Evolutionary conservation across 805 yeast species (phyloP).

Genomic region (Wickerhamiella bombiphila): DNA sequence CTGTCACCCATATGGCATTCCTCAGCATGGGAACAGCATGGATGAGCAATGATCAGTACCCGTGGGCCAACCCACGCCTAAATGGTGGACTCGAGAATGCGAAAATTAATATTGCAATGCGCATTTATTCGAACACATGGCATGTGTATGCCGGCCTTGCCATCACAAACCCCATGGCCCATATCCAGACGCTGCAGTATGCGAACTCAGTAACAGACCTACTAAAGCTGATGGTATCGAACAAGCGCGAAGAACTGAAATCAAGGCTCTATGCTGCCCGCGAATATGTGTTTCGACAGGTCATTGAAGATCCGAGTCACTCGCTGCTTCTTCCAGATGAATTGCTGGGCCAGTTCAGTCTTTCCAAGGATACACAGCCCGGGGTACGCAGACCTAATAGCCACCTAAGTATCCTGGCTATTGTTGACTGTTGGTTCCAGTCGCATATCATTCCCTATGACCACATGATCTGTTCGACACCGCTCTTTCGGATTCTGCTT

Average conservation of each 20-base stretch:
- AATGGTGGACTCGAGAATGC: slow-evolving; percentile 93
- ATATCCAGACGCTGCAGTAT: slow-evolving; percentile 77
- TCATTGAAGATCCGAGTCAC: slow-evolving; percentile 33
- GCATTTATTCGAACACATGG: slow-evolving; percentile 90
- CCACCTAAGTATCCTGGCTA: slow-evolving; percentile 74
- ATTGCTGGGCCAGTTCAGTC: slow-evolving; percentile 63
- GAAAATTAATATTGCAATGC: slow-evolving; percentile 77
- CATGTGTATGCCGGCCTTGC: slow-evolving; percentile 97
- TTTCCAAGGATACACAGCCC: slow-evolving; percentile 47
- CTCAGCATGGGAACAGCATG: slow-evolving; percentile 95
- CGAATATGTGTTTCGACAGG: slow-evolving; percentile 59
- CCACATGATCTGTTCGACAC: slow-evolving; percentile 94
- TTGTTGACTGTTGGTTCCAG: slow-evolving; percentile 87
- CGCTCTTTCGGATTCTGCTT: slow-evolving; percentile 75
- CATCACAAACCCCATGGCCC: slow-evolving; percentile 89
- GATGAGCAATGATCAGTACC: slow-evolving; percentile 69
- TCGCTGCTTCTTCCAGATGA: slow-evolving; percentile 62
- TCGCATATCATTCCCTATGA: slow-evolving; percentile 83
- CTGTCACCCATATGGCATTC: slow-evolving; percentile 96
- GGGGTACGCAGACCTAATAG: slow-evolving; percentile 54
- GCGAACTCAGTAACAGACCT: slow-evolving; percentile 72
- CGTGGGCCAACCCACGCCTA: slow-evolving; percentile 79
- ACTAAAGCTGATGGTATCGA: slow-evolving; percentile 68
- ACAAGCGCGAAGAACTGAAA: slow-evolving; percentile 41
- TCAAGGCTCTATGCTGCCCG: slow-evolving; percentile 52